These are phyloP conservation scores for Elaeis guineensis DNA, from an alignment of 176 grass and related monocot species.

Conservation along the genomic window DNA sequence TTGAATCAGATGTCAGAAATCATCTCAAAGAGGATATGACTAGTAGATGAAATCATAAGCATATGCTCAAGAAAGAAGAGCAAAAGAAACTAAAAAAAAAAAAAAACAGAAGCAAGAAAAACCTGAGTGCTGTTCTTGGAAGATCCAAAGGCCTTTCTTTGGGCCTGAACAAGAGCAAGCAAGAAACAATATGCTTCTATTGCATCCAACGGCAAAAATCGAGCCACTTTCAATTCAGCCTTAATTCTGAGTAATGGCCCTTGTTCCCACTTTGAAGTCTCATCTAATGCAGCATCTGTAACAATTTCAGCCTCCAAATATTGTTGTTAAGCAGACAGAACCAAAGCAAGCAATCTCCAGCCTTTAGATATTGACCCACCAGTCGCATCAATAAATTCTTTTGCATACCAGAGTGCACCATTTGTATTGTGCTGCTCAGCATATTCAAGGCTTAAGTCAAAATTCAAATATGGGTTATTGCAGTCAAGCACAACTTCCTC, in stretches of 20 bases:
- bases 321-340: slow-evolving; percentile 82
- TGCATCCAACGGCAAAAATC: slow-evolving; percentile 67
- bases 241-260: slow-evolving; percentile 73
- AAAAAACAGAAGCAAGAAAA: slow-evolving; percentile 19
- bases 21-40: too few species aligned
- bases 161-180: slow-evolving; percentile 96
- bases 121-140: slow-evolving; percentile 60
- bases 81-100: slow-evolving; percentile 10
- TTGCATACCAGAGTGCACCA: slow-evolving; percentile 73
- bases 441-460: slow-evolving; percentile 72
- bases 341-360: slow-evolving; percentile 76
- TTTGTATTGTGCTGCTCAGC: slow-evolving; percentile 82
- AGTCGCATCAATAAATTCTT: slow-evolving; percentile 79
- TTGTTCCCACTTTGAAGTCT: slow-evolving; percentile 95
- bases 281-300: slow-evolving; percentile 87
- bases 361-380: slow-evolving; percentile 86
- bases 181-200: slow-evolving; percentile 67
- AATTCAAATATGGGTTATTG: slow-evolving; percentile 61
- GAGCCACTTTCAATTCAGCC: slow-evolving; percentile 81
- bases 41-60: not conserved
- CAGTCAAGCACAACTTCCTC: slow-evolving; percentile 48
- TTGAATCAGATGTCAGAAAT: too few species aligned
- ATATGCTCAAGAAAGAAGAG: not conserved
- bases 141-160: slow-evolving; percentile 59
- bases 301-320: slow-evolving; percentile 81